phyloP scores from a whole-genome alignment of 169 alveolate species.

The Cryptosporidium bovis region DNA sequence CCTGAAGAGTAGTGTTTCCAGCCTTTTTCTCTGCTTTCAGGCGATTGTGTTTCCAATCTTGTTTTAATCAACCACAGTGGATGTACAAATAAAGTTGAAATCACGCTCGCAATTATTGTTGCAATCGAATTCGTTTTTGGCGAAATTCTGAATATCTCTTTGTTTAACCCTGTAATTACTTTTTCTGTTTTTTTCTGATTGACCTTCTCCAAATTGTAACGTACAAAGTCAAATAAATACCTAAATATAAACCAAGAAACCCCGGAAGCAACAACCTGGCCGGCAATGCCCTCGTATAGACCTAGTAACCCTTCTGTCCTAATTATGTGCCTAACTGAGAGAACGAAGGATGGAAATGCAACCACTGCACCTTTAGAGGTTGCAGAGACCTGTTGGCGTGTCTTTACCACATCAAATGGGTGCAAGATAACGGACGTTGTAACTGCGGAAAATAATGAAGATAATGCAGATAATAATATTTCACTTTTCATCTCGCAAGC shows the following conservation, averaged over 20 bases:
- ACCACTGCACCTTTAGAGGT: constrained; percentile 62
- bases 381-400: constrained; percentile 64
- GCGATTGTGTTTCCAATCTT: constrained; percentile 54
- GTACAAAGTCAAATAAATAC: constrained; percentile 44
- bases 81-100: constrained; percentile 59
- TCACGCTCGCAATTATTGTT: constrained; percentile 34
- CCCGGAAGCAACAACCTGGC: constrained; percentile 60
- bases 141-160: background rate
- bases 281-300: constrained; percentile 29
- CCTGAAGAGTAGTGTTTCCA: constrained; percentile 70
- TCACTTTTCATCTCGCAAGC: background rate
- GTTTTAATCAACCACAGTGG: constrained; percentile 66
- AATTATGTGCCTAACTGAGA: constrained; percentile 9
- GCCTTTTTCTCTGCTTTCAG: constrained; percentile 18
- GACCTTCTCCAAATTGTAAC: constrained; percentile 2
- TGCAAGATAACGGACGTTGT: constrained; percentile 44
- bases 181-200: background rate
- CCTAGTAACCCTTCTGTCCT: constrained; percentile 47
- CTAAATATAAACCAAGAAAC: constrained; percentile 68
- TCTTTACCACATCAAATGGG: constrained; percentile 64
- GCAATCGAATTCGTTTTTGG: constrained; percentile 51
- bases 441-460: constrained; percentile 46
- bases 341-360: constrained; percentile 24
- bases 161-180: background rate
- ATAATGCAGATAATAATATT: constrained; percentile 19